Conservation (phyloP, 2,329 filamentous ascomycete genomes). For the Rugonectria rugulosa region DNA sequence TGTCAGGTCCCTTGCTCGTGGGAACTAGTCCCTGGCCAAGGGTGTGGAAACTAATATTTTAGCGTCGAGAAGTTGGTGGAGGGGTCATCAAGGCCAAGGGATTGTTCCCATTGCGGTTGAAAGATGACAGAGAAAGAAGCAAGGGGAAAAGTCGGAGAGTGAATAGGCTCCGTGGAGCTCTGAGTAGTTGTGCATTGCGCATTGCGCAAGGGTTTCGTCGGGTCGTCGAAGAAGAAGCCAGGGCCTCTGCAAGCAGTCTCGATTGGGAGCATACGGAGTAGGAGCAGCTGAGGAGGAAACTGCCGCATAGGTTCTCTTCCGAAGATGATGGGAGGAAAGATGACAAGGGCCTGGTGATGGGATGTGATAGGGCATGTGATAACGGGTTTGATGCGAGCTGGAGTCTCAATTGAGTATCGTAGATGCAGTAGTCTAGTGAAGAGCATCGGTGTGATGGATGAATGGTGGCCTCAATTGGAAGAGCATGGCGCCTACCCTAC, state of each 20-base stretch:
- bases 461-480: neutral
- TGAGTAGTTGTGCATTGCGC: neutral
- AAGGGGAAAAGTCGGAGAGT: neutral
- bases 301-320: no score
- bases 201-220: neutral
- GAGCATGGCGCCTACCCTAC: no score
- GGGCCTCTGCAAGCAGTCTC: neutral
- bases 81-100: constrained; percentile 11
- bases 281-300: neutral
- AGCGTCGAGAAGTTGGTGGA: constrained; percentile 26
- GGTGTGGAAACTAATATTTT: constrained; percentile 29
- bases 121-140: constrained; percentile 22
- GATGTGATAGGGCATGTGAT: constrained; percentile 21
- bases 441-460: neutral
- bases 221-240: neutral
- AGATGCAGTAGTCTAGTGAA: neutral
- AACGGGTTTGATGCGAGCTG: constrained; percentile 1
- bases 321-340: neutral
- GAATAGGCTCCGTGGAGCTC: neutral
- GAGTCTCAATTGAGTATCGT: neutral
- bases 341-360: neutral
- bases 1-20: constrained; percentile 18
- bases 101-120: constrained; percentile 9
- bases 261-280: no score
- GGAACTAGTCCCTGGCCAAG: constrained; percentile 26